These are phyloP conservation scores for Penstemon barbatus DNA, from an alignment of 257 asterid genomes.

Conservation along the genomic window DNA sequence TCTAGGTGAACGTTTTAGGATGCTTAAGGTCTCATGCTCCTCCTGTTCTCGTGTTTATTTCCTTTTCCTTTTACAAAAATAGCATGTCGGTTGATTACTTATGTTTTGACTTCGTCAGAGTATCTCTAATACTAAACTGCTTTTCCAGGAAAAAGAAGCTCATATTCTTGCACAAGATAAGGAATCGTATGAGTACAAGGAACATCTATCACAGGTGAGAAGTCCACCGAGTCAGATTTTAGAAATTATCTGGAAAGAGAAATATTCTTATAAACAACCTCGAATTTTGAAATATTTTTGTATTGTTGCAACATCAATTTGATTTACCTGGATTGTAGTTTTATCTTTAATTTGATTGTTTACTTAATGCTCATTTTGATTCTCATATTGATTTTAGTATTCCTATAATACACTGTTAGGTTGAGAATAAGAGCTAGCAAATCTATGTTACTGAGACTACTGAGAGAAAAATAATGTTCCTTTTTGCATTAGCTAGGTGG, in stretches of 20 bases:
- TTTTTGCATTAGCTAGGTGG: not conserved
- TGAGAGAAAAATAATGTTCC: not conserved
- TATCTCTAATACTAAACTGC: constrained; percentile 27
- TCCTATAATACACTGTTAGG: not conserved
- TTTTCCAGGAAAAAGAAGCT: constrained; percentile 88
- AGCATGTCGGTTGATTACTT: constrained; percentile 19
- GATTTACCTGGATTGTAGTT: constrained; percentile 6
- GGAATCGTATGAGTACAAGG: constrained; percentile 82
- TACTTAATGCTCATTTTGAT: not conserved
- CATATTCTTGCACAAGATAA: constrained; percentile 78
- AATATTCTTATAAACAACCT: not conserved
- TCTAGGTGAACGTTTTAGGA: constrained; percentile 96
- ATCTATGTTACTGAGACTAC: not conserved
- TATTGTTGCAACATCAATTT: constrained; percentile 10
- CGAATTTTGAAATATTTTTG: constrained; percentile 5
- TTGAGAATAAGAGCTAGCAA: constrained; percentile 9
- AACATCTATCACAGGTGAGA: constrained; percentile 86
- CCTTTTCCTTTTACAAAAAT: constrained; percentile 19
- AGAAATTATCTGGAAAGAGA: constrained; percentile 3
- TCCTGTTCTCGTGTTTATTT: constrained; percentile 35
- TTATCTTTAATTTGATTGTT: constrained; percentile 9
- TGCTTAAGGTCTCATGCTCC: constrained; percentile 82
- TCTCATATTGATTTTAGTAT: too few relatives aligned
- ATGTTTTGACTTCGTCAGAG: constrained; percentile 16
- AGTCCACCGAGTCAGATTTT: constrained; percentile 17